A percentile compares a stretch with the other conserved stretches of the same genome.
Evolutionary conservation across 2,329 filamentous ascomycete species (phyloP).

Genomic region (Chaetothyriales sp.): DNA sequence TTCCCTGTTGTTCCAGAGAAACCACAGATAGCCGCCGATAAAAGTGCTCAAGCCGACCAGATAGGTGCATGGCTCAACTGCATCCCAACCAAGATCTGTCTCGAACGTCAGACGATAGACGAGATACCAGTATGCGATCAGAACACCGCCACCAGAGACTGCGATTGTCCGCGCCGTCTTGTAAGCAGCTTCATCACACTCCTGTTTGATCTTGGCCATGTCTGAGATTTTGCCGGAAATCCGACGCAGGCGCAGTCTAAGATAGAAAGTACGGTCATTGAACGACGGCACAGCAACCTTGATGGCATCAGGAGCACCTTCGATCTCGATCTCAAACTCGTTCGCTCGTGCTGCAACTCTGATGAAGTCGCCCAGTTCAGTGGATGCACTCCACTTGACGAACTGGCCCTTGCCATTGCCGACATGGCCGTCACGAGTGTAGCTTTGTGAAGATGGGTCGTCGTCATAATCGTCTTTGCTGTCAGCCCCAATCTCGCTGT

Average conservation of each 20-base stretch:
- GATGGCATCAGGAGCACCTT: constrained; percentile 53
- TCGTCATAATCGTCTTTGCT: constrained; percentile 20
- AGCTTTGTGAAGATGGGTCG: constrained; percentile 47
- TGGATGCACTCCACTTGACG: constrained; percentile 76
- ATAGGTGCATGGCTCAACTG: constrained; percentile 83
- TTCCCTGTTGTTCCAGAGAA: constrained; percentile 81
- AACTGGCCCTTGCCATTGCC: constrained; percentile 41
- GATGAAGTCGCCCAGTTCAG: constrained; percentile 88
- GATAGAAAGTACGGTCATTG: constrained; percentile 76
- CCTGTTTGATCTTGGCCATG: constrained; percentile 59
- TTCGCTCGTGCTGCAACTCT: constrained; percentile 70
- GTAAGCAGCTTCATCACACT: constrained; percentile 67
- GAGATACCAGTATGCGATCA: constrained; percentile 52
- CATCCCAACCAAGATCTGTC: constrained; percentile 74
- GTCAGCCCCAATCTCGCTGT: constrained; percentile 38
- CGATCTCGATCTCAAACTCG: constrained; percentile 72
- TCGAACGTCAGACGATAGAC: constrained; percentile 56
- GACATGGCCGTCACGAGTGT: constrained; percentile 55
- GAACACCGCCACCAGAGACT: constrained; percentile 57
- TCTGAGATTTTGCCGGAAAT: constrained; percentile 52
- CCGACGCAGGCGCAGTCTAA: constrained; percentile 60
- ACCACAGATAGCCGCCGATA: constrained; percentile 86
- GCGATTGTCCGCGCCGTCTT: constrained; percentile 64
- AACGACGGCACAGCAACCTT: constrained; percentile 73
- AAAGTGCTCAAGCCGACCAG: constrained; percentile 72